Base-by-base conservation (phyloP, 192 early-diverging fungal species). In the Spizellomyces sp. region DNA sequence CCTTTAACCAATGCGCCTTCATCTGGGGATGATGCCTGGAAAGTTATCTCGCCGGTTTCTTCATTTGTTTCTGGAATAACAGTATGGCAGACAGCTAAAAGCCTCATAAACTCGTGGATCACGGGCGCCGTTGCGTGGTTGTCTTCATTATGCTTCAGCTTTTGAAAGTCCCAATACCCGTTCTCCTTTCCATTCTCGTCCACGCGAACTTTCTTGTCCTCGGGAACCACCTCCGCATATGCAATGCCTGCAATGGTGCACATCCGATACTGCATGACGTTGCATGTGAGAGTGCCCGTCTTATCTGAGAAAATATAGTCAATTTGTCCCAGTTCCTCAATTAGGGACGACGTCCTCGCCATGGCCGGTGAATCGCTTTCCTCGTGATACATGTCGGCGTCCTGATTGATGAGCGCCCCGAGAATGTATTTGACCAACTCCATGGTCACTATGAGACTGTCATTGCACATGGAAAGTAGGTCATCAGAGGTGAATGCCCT, bases 271-370 rank as follows among this genome's bases (percentile, higher is more conserved):
- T 86, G 78, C 84, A 88, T 86, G 10, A 86, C 77, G 69, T 87
- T 87, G 70, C 83, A 84, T 7, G 86, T 86, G 5, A 88, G 74
- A 4, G 86, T 88, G 14, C 87, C 87, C 10, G 87, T 89, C 79
- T 99, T 99, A 83, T 99, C 98, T 50, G 92, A 94, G 68, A 99
- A 98, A 42, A 99, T 94, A 79, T 96, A 99, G 78, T 98, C 96
- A 64, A 98, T 90, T 77, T 86, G 96, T 22, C 96, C 98, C 8
- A 99, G 82, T 75, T 99, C 98, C 77, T 99, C 98, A 21, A 98
- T 93, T 43, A 99, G 80, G 56, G 92, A 93, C 60, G 93, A 95
- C 43, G 92, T 98, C 55, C 96, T 87, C 6, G 94, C 94, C 50
- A 92, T 84, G 9, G 97, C 95, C 12, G 97, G 91, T 15, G 96